A percentile compares a stretch with the other conserved stretches of the same genome.
Conservation (phyloP, 1,284 basidiomycete genomes). For the Boletus mariae region DNA sequence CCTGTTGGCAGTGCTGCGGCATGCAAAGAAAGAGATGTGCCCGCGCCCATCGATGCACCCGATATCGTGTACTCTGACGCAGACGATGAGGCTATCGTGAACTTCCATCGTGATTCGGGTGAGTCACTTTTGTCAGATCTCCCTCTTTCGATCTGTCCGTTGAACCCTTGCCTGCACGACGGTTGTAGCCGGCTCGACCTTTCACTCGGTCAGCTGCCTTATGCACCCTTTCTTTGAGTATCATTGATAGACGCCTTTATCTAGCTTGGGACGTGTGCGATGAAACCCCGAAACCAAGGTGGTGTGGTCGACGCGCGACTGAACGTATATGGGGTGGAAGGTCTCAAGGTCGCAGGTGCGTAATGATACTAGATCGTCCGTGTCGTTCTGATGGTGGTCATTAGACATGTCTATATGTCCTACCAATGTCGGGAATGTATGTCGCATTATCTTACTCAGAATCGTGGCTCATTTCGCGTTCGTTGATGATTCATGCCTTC, state of each 20-base stretch:
- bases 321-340: constrained; percentile 30
- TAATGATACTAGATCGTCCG: not conserved
- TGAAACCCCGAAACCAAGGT: constrained; percentile 25
- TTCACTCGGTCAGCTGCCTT: constrained; percentile 50
- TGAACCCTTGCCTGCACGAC: not conserved
- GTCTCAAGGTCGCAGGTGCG: constrained; percentile 31
- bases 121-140: constrained; percentile 1
- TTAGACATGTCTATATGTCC: constrained; percentile 33
- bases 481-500: not conserved
- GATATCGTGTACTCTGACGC: constrained; percentile 53
- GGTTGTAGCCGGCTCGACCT: constrained; percentile 41
- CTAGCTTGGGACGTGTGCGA: constrained; percentile 32
- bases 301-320: constrained; percentile 32
- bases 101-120: constrained; percentile 37
- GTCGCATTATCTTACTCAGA: constrained; percentile 1
- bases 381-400: not conserved
- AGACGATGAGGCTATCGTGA: constrained; percentile 53
- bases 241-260: not conserved
- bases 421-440: constrained; percentile 29
- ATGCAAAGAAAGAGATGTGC: constrained; percentile 29
- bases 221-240: not conserved
- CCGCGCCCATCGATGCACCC: constrained; percentile 41
- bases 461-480: no score
- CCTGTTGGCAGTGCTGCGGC: constrained; percentile 43
- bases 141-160: no score